These are phyloP conservation scores for Brettanomyces anomalus DNA, from an alignment of 805 yeast species.

Conservation along the genomic window DNA sequence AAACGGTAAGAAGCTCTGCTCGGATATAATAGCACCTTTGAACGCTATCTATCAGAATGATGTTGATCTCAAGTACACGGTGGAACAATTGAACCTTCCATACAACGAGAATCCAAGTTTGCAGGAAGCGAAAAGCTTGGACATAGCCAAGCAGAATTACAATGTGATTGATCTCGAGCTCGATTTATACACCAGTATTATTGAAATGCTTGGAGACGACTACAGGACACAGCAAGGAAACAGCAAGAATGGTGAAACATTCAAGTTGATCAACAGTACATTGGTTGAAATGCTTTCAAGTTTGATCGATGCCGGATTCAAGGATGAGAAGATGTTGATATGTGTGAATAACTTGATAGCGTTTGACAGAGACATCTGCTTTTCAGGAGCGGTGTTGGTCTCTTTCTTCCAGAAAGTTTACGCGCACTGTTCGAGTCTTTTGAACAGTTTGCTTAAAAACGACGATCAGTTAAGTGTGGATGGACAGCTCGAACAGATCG, in stretches of 20 bases:
- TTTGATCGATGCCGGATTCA: slow-evolving; percentile 32
- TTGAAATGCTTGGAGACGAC: slow-evolving; percentile 39
- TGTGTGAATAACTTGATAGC: slow-evolving; percentile 63
- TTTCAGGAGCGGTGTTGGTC: slow-evolving; percentile 16
- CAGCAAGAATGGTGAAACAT: slow-evolving; percentile 3
- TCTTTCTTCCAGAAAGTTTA: slow-evolving; percentile 6
- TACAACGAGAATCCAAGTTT: slow-evolving; percentile 5
- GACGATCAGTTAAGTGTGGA: not conserved
- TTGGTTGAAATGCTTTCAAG: slow-evolving; percentile 27
- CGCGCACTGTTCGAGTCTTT: not conserved
- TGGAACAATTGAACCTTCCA: slow-evolving; percentile 8
- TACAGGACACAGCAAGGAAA: not conserved
- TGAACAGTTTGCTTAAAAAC: not conserved
- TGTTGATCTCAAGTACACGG: slow-evolving; percentile 7
- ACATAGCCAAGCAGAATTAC: slow-evolving; percentile 40
- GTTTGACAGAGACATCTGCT: slow-evolving; percentile 16
- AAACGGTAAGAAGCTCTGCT: not conserved
- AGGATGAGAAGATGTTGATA: slow-evolving; percentile 47
- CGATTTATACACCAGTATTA: slow-evolving; percentile 67
- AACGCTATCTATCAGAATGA: slow-evolving; percentile 28
- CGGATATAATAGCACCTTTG: not conserved
- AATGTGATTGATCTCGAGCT: slow-evolving; percentile 62
- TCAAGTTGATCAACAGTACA: slow-evolving; percentile 18
- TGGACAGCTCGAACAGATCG: not conserved
- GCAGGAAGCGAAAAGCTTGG: slow-evolving; percentile 25